Conservation (phyloP, 179 eudicot genomes). For the Kewa caespitosa region DNA sequence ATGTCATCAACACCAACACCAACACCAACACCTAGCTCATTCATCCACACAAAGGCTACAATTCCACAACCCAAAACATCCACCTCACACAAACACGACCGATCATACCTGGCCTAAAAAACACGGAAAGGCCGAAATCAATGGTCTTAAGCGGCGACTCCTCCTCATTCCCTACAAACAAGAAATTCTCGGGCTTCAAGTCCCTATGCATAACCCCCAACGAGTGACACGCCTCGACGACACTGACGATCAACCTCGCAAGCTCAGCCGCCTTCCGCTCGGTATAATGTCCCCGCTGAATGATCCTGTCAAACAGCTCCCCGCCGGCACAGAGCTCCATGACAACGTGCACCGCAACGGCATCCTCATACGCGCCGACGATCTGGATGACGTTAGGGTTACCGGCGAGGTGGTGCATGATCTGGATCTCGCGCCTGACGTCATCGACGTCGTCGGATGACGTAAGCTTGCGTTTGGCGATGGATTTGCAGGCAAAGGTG, state of each 20-base stretch:
- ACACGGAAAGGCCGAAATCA: slow-evolving; percentile 48
- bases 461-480: slow-evolving; percentile 39
- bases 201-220: slow-evolving; percentile 45
- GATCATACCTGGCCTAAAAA: slow-evolving; percentile 51
- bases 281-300: slow-evolving; percentile 41
- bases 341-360: slow-evolving; percentile 42
- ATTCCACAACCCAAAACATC: no score
- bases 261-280: slow-evolving; percentile 46
- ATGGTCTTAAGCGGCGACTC: slow-evolving; percentile 42
- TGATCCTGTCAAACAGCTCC: slow-evolving; percentile 44
- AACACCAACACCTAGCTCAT: no score
- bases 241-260: slow-evolving; percentile 38
- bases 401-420: slow-evolving; percentile 42
- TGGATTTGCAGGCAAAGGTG: slow-evolving; percentile 42
- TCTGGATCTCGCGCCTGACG: slow-evolving; percentile 46
- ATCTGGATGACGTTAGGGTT: slow-evolving; percentile 38
- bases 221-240: slow-evolving; percentile 41
- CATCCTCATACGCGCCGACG: slow-evolving; percentile 40
- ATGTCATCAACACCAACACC: no score
- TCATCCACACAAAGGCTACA: no score
- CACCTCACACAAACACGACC: no score
- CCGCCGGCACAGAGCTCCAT: slow-evolving; percentile 48
- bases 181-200: slow-evolving; percentile 49
- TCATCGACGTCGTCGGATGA: slow-evolving; percentile 43
- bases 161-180: slow-evolving; percentile 36